Evolutionary conservation across 1,284 basidiomycete genomes (phyloP).

Genomic region (Cerrena zonata): DNA sequence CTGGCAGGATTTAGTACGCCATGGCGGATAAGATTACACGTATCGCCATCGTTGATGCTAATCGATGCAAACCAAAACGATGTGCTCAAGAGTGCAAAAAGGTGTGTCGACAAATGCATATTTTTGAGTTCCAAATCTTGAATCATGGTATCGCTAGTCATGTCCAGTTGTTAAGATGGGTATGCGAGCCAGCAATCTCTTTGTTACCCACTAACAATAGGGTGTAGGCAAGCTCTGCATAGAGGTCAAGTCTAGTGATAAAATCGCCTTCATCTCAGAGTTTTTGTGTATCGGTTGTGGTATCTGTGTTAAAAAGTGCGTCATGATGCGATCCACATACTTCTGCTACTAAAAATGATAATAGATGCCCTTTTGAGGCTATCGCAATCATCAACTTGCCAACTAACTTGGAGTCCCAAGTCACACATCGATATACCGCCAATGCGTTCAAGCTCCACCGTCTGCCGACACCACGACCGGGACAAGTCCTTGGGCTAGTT

Average conservation of each 20-base stretch:
- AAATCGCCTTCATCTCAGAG: conserved; percentile 96
- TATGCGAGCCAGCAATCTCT: conserved; percentile 31
- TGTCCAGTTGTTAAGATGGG: conserved; percentile 98
- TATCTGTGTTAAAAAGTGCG: conserved; percentile 97
- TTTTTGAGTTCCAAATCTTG: conserved; percentile 5
- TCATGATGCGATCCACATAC: conserved; percentile 13
- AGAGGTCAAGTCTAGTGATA: conserved; percentile 88
- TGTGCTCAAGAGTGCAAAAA: conserved; percentile 92
- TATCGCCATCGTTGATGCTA: conserved; percentile 90
- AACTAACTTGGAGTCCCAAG: conserved; percentile 88
- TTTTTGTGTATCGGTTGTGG: conserved; percentile 95
- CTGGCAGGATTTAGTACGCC: not conserved
- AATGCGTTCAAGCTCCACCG: conserved; percentile 98
- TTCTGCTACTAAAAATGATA: not conserved
- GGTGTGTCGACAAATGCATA: conserved; percentile 35
- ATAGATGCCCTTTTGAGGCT: conserved; percentile 93
- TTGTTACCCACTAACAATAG: not conserved
- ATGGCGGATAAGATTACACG: conserved; percentile 91
- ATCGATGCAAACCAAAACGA: conserved; percentile 89
- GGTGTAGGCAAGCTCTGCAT: conserved; percentile 87
- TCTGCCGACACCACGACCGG: conserved; percentile 88
- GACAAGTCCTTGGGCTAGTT: conserved; percentile 91
- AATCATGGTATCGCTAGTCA: conserved; percentile 45
- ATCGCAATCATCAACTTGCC: conserved; percentile 96
- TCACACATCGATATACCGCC: conserved; percentile 94